Evolutionary conservation across 2,329 filamentous ascomycete genomes (phyloP).

Genomic region (Neofusicoccum cordaticola): DNA sequence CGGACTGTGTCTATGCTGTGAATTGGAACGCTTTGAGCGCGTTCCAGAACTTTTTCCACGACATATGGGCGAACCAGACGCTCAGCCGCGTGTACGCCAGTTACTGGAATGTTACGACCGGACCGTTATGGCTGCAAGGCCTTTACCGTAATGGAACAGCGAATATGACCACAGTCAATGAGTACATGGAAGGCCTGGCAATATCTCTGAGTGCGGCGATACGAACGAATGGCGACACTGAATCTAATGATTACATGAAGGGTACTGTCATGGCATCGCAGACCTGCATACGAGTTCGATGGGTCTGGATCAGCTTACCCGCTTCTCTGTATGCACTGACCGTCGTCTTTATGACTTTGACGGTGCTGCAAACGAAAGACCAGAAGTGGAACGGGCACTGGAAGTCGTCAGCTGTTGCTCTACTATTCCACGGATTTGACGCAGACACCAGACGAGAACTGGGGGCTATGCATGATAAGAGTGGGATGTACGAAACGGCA

Average conservation of each 20-base stretch:
- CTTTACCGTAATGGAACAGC: not conserved
- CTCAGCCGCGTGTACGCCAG: not conserved
- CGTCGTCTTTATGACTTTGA: not conserved
- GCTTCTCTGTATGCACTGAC: not conserved
- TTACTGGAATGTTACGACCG: not conserved
- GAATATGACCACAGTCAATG: not conserved
- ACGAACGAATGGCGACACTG: not conserved
- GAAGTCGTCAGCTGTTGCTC: not conserved
- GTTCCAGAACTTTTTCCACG: not conserved
- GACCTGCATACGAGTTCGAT: not conserved
- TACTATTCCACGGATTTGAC: not conserved
- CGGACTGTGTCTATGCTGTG: not conserved
- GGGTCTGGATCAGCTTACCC: not conserved
- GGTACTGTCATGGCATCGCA: not conserved
- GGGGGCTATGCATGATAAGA: not conserved
- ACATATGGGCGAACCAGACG: not conserved
- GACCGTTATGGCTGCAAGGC: not conserved
- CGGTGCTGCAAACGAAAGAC: not conserved
- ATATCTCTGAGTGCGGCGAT: not conserved
- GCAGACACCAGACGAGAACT: not conserved
- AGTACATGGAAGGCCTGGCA: not conserved
- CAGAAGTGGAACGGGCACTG: not conserved
- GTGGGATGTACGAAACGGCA: not conserved
- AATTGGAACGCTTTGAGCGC: not conserved
- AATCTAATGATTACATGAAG: not conserved